Base-by-base conservation (phyloP, 768 basidiomycete genomes). In the Cystobasidium tubakii region DNA sequence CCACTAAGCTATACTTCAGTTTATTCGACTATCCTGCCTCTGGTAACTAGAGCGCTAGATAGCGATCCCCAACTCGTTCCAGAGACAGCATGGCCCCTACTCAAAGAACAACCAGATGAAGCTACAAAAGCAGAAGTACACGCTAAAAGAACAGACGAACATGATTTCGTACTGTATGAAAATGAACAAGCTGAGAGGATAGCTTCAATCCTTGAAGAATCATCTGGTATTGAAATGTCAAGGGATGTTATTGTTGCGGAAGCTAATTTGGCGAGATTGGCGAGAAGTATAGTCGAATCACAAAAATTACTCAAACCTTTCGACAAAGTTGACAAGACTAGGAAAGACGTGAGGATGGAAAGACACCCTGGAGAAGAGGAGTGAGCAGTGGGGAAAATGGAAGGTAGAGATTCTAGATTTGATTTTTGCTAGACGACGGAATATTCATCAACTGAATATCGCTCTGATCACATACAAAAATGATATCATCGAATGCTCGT, bases 141-240 rank as follows among this genome's bases (percentile, higher is more conserved):
- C 73, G 29, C 80, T 81, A 19, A 84, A 85, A 50, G 81, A 82
- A 42, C 86, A 84, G 90, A 94, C 78, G 87, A 88, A 0, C 94
- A 98, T 79, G 94, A 98, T 82, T 98, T 99, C 81, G 86, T 87
- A 57, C 92, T 99, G 83, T 95, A 93, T 91, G 89, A 89, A 0
- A 88, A 90, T 77, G 83, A 84, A 53, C 95, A 99, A 81, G 96
- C 95, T 71, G 89, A 88, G 82, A 86, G 91, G 67, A 97, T 99
- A 77, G 89, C 89, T 65, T 82, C 83, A 23, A 88, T 87, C 31
- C 87, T 95, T 73, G 83, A 90, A 77, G 86, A 91, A 80, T 86
- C 89, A 34, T 97, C 96, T 81, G 87, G 85, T 29, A 89, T 97
- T 46, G 94, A 98, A 79, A 89, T 92, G 80, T 88, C 88, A 10